These are phyloP conservation scores for Diospyros kaki DNA, from an alignment of 148 eudicot species.

Conservation along the genomic window DNA sequence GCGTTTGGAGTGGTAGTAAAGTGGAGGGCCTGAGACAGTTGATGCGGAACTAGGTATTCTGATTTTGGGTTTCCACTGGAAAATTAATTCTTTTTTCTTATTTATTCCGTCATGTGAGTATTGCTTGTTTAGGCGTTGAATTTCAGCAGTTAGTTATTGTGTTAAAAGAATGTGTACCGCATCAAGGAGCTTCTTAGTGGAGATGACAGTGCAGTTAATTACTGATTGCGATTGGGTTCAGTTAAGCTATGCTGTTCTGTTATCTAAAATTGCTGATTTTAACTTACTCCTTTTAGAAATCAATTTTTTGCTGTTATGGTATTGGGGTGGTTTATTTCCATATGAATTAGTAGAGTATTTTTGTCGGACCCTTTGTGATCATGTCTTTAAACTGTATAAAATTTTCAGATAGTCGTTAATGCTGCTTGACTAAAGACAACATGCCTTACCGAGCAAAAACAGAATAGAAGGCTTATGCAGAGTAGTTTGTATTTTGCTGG, in stretches of 20 bases:
- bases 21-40: not conserved
- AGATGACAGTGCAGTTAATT: no score
- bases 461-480: no score
- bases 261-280: not conserved
- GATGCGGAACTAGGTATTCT: not conserved
- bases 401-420: no score
- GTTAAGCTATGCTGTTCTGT: not conserved
- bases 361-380: no score
- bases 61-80: not conserved
- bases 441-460: no score
- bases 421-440: no score
- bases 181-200: not conserved
- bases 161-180: not conserved
- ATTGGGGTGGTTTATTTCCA: not conserved
- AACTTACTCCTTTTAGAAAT: not conserved
- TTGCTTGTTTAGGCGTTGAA: not conserved
- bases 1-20: not conserved
- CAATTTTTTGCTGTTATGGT: not conserved
- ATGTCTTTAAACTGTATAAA: no score
- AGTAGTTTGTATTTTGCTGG: not conserved
- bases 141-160: not conserved
- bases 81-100: not conserved
- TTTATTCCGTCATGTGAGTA: not conserved
- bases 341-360: no score
- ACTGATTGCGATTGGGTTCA: no score